Percentiles rank a stretch among this genome's conserved stretches.
These are phyloP conservation scores for Alternaria incomplexa DNA, from an alignment of 2,329 filamentous ascomycete species.

Conservation along the genomic window DNA sequence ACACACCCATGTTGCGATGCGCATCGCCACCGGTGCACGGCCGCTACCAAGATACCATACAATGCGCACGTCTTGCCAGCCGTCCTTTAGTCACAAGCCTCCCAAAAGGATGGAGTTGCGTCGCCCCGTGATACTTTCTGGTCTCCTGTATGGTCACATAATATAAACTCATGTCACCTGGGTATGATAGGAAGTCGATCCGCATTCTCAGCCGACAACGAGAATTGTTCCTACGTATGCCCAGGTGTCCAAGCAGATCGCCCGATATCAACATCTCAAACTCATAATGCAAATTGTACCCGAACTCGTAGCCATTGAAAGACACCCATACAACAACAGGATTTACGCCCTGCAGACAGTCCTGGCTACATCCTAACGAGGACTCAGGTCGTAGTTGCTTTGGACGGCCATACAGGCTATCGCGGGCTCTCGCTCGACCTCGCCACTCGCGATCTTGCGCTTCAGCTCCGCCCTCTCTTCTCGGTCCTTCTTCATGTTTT, in stretches of 20 bases:
- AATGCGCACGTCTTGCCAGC: neutral
- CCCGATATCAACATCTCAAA: neutral
- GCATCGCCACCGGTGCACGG: neutral
- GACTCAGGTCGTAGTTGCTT: conserved; percentile 4
- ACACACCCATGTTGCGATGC: neutral
- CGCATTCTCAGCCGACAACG: neutral
- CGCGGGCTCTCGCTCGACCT: neutral
- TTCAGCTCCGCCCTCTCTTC: conserved; percentile 1
- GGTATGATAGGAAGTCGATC: no score
- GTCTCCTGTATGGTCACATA: neutral
- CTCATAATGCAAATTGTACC: neutral
- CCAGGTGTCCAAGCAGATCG: rapidly evolving
- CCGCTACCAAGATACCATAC: neutral
- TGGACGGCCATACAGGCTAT: neutral
- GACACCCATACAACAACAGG: neutral
- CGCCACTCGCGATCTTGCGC: neutral
- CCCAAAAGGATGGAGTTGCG: neutral
- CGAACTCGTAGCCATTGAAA: neutral
- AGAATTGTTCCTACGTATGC: neutral
- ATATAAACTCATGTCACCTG: neutral
- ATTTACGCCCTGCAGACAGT: neutral
- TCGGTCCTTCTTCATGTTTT: neutral
- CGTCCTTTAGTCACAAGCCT: neutral
- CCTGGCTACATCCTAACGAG: conserved; percentile 21
- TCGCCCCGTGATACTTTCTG: neutral